Conservation (phyloP, 2,329 filamentous ascomycete genomes). For the Chaetomium olivaceum region DNA sequence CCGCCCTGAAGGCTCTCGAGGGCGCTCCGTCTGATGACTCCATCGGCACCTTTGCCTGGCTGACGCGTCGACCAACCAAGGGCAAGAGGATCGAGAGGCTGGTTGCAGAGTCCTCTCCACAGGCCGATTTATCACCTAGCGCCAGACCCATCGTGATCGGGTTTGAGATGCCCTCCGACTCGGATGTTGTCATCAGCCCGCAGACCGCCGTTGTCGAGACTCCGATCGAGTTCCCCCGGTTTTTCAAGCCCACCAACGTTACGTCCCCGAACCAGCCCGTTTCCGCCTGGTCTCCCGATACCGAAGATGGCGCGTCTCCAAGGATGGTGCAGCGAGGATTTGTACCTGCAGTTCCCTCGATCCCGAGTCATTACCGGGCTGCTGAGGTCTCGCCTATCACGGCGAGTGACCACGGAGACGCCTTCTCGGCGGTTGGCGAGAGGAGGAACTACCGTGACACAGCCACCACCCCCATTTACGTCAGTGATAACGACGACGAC, state of each 20-base stretch:
- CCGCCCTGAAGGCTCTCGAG: constrained; percentile 60
- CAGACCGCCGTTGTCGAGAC: constrained; percentile 49
- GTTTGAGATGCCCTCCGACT: constrained; percentile 62
- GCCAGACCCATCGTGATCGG: constrained; percentile 74
- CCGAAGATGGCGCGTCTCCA: constrained; percentile 51
- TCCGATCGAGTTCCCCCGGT: constrained; percentile 39
- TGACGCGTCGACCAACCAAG: constrained; percentile 46
- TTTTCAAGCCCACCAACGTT: constrained; percentile 31
- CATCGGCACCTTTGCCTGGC: constrained; percentile 59
- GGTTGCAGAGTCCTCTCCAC: constrained; percentile 31
- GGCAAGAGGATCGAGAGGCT: constrained; percentile 34
- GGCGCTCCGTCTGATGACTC: constrained; percentile 55
- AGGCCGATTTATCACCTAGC: constrained; percentile 61
- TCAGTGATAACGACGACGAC: constrained; percentile 52
- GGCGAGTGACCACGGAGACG: constrained; percentile 51
- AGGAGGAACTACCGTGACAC: constrained; percentile 23
- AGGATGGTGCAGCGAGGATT: constrained; percentile 32
- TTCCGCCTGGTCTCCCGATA: constrained; percentile 59
- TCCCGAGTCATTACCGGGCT: constrained; percentile 45
- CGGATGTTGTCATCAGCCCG: constrained; percentile 51
- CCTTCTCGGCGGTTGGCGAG: constrained; percentile 22
- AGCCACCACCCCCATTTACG: constrained; percentile 23
- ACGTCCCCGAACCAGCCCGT: constrained; percentile 50
- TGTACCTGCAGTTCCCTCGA: constrained; percentile 61
- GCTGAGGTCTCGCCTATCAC: constrained; percentile 18